Base-by-base conservation (phyloP, 345 rosid genomes). In the Gossypium raimondii region DNA sequence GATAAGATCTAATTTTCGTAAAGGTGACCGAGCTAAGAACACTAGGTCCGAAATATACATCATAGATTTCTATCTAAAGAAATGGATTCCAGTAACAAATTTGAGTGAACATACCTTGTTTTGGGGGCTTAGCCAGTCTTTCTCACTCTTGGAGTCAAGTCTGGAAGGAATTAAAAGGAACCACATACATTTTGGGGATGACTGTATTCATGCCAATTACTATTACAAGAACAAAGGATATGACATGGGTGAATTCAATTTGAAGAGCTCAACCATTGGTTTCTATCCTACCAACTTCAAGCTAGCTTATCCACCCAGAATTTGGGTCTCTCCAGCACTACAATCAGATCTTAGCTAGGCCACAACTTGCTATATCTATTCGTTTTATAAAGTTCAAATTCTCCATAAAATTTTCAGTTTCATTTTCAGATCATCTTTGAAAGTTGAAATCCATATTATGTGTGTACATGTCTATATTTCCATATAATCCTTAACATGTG, bases 271-370 rank as follows among this genome's bases (percentile, higher is more conserved):
- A 10, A 68, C 72, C 17, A 25, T 50, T 25, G 24, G 38, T 50
- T 68, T 50, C 72, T 50, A 27, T 38, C 58, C 58, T 25, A 68
- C 43, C 58, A 25, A 38, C 72, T 68, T 68, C 72, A 50, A 12
- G 45, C 44, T 68, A 13, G 17, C 58, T 68, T 68, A 16, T 50
- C 44, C 8, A 16, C 9, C 44, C 6, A 14, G 59, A 12, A 27
- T 69, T 69, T 51, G 60, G 60, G 24, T 51, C 59, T 25, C 45
- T 68, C 45, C 24, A 3, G 24, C 59, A 48, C 11, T 50, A 50
- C 14, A 68, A 68, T 48, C 41, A 68, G 47, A 29, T 48, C 41
- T 67, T 67, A 47, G 41, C 18, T 48, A 48, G 72, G 20, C 43
- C 7, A 48, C 53, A 67, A 67, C 11, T 45, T 12, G 38, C 13